Base-by-base conservation (phyloP, 2,329 filamentous ascomycete species). In the Colletotrichum falcatum region DNA sequence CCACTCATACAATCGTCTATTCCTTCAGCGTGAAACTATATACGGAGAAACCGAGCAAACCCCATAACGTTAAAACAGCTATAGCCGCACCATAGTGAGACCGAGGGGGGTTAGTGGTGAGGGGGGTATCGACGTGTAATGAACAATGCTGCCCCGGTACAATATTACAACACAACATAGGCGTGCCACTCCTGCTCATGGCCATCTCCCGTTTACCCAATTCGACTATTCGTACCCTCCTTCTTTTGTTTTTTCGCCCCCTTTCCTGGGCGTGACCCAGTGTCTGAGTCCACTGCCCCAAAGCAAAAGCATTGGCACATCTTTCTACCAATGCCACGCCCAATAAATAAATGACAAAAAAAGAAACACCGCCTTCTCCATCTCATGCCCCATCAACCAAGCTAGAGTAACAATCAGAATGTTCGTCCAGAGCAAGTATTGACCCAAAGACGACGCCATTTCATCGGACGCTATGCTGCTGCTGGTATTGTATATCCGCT, bases 401-500 rank as follows among this genome's bases (percentile, higher is more conserved):
- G 37, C 26, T 44, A 20, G 7, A 42, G n/a, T n/a, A 54, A 49
- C 54, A 28, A 60, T 66, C 23, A 55, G 55, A 61, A 46, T 5
- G 35, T 42, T 51, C 42, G 51, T 56, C 64, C 51, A 49, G 49
- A 61, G 51, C 55, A 53, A 56, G 49, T 56, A 62, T 18, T 49
- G 63, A 56, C 55, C 66, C 66, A 69, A 66, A 60, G 49, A 56
- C 26, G 51, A 66, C 56, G 42, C 63, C 54, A 60, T 66, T 70
- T 53, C 56, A 35, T 54, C 64, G 46, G 58, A 70, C 64, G 67
- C 64, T 70, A 70, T 70, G 66, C 63, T 60, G 54, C 37, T 61
- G 48, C 58, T 68, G 53, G 26, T 55, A 37, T 55, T 69, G 49
- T 65, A 33, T 69, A 61, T 66, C 51, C 61, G 26, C 66, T 65